Base-by-base conservation (phyloP, 2,329 filamentous ascomycete genomes). In the Xylaria polymorpha region DNA sequence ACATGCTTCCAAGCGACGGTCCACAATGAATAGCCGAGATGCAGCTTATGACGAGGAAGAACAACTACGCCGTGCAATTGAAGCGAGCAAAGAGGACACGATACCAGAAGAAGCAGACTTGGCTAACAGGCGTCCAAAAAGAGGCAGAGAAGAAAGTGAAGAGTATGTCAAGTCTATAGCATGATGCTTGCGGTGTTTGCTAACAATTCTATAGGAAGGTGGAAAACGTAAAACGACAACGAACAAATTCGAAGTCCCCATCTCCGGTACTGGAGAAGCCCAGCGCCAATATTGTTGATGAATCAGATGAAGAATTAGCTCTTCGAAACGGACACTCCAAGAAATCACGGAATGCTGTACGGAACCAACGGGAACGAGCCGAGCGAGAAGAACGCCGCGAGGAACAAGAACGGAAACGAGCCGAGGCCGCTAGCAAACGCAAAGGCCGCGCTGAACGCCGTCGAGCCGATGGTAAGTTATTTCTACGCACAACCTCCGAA, bases 11-110 rank as follows among this genome's bases (percentile, higher is more conserved):
- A 98, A 98, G 80, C 89, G 96, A 68, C 89, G 96, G 35, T 97
- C 94, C 22, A 99, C 96, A 7, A 98, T 98, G 94, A 97, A 98
- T 78, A 99, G 96, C 79, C 90, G 95, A 71, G 92, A 94, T 79
- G 94, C 95, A 50, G 95, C 94, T 25, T 98, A 98, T 75, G 94
- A 98, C 73, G 96, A 99, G 81, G 94, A 97, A 75, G 94, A 97
- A 79, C 91, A 94, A 76, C 81, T 99, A 46, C 89, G 94, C 64
- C 89, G 92, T 73, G 96, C 95, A 37, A 94, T 99, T 74, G 95
- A 98, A 80, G 94, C 97, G 70, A 99, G 96, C 83, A 98, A 94
- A 81, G 91, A 93, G 77, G 93, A 97, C 51, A 89, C 87, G 12
- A 84, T 85, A 57, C 81, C 84, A 14, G 84, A 84, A 12, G 80